These are phyloP conservation scores for Diddensiella santjacobensis DNA, from an alignment of 805 yeast species.

Conservation along the genomic window DNA sequence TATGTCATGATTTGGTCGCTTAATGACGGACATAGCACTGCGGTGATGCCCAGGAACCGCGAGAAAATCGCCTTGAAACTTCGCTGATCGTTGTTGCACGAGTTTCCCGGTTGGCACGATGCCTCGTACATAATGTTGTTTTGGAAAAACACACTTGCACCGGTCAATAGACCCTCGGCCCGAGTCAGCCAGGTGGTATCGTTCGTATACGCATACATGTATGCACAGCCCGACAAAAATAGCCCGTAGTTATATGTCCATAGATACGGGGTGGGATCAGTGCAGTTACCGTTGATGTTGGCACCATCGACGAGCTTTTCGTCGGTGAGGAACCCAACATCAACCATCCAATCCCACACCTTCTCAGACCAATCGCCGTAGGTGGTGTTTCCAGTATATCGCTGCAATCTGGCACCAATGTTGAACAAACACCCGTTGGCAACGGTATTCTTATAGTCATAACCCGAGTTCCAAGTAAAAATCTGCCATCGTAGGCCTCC, in stretches of 20 bases:
- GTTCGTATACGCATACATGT: constrained; percentile 66
- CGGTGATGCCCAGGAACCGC: constrained; percentile 70
- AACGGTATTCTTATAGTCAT: constrained; percentile 86
- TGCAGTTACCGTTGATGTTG: constrained; percentile 52
- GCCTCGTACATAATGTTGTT: constrained; percentile 67
- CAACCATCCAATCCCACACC: constrained; percentile 78
- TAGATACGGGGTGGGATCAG: constrained; percentile 52
- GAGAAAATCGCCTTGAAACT: constrained; percentile 85
- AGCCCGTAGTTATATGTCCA: constrained; percentile 91
- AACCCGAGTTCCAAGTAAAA: constrained; percentile 90
- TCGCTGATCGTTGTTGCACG: constrained; percentile 84
- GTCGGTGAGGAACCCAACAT: constrained; percentile 45
- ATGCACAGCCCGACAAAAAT: constrained; percentile 75
- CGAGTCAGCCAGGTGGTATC: constrained; percentile 65
- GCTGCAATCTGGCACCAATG: constrained; percentile 78
- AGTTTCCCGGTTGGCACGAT: constrained; percentile 64
- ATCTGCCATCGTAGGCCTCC: constrained; percentile 98
- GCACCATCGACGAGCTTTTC: constrained; percentile 41
- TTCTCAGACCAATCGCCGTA: constrained; percentile 72
- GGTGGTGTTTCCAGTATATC: constrained; percentile 71
- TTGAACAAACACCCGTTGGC: constrained; percentile 90
- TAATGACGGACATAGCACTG: constrained; percentile 59
- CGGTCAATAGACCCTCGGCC: constrained; percentile 53
- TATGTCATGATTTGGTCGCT: constrained; percentile 41
- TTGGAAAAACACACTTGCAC: constrained; percentile 22